Evolutionary conservation across 139 green algal species (phyloP).

Genomic region (Chlorella sp.): DNA sequence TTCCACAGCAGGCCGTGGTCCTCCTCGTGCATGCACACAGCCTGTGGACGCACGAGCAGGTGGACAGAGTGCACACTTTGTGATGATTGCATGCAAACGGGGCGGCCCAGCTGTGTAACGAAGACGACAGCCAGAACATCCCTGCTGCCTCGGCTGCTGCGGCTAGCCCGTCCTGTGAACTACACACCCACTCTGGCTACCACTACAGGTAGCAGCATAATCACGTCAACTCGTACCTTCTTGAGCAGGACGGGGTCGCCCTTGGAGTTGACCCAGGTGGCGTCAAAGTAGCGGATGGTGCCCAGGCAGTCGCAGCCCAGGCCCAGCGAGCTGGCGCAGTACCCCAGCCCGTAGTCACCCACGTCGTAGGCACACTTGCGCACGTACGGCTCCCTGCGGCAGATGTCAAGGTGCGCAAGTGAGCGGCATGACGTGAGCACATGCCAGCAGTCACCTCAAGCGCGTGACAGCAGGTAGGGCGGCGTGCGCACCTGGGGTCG

Average conservation of each 20-base stretch:
- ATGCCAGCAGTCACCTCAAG: no score
- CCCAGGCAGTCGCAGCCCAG: constrained; percentile 89
- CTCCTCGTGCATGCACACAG: constrained; percentile 83
- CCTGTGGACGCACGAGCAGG: no score
- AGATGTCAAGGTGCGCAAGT: no score
- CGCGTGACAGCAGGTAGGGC: not conserved
- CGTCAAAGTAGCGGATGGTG: constrained; percentile 71
- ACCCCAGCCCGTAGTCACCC: constrained; percentile 48
- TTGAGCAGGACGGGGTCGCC: constrained; percentile 51
- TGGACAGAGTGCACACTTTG: no score
- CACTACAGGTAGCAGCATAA: no score
- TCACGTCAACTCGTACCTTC: constrained; percentile 35
- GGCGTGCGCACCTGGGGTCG: constrained; percentile 36
- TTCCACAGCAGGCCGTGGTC: constrained; percentile 70
- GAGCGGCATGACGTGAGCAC: no score
- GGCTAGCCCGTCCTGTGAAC: no score
- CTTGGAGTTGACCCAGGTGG: constrained; percentile 47
- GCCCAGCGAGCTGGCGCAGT: constrained; percentile 60
- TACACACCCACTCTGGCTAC: no score
- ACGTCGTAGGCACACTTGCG: constrained; percentile 84
- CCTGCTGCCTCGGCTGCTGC: no score
- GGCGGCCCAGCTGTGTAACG: no score
- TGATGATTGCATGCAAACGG: no score
- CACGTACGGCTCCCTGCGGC: constrained; percentile 51
- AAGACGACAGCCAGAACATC: no score